phyloP scores from a whole-genome alignment of 163 green algal genomes.

The Chloromonas sp. region DNA sequence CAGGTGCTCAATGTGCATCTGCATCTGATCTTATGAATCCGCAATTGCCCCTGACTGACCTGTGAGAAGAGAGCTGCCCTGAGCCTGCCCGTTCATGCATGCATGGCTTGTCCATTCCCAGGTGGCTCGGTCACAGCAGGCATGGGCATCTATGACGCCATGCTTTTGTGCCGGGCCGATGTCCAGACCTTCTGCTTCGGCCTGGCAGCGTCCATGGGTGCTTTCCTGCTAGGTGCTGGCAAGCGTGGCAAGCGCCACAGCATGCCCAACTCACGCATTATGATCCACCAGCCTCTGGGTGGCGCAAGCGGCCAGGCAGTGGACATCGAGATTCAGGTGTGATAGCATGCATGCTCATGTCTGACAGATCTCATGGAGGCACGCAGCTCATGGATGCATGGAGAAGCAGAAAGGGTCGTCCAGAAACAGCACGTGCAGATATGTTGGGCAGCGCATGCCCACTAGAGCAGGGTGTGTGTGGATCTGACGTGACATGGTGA shows the following conservation, averaged over 20 bases:
- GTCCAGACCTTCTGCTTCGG: conserved; percentile 96
- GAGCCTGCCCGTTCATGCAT: neutral
- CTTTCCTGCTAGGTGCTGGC: conserved; percentile 94
- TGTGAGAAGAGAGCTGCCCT: too few species aligned
- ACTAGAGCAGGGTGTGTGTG: too few species aligned
- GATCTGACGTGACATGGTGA: too few species aligned
- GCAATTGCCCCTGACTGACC: too few species aligned
- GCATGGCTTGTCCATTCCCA: conserved; percentile 16
- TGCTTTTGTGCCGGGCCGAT: conserved; percentile 80
- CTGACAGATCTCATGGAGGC: too few species aligned
- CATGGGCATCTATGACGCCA: conserved; percentile 99
- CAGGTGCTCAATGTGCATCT: conserved; percentile 33
- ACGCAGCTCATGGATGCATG: too few species aligned
- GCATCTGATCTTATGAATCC: too few species aligned
- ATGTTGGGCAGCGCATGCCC: too few species aligned
- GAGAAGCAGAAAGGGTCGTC: neutral
- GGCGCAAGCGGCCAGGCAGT: conserved; percentile 87
- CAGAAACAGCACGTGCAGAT: neutral
- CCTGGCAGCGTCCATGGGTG: conserved; percentile 98
- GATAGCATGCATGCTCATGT: neutral
- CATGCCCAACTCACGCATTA: conserved; percentile 99
- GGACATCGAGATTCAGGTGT: conserved; percentile 95
- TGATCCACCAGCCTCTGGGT: conserved; percentile 99
- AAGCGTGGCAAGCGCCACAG: conserved; percentile 89
- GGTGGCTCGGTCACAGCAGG: conserved; percentile 94